Evolutionary conservation across 2,329 filamentous ascomycete species (phyloP).

Genomic region (Botryotinia narcissicola): DNA sequence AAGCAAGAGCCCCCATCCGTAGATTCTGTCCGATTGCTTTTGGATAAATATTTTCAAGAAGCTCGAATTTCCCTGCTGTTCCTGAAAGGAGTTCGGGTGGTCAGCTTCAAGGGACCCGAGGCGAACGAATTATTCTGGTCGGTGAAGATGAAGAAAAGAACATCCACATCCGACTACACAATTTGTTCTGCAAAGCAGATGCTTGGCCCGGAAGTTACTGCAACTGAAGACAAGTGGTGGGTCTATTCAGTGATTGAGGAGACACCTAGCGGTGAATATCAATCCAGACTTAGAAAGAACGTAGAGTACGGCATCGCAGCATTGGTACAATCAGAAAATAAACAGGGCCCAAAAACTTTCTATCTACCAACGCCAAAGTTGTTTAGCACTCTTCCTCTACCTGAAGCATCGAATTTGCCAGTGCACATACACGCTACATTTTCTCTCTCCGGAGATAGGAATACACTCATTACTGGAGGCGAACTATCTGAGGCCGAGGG

Average conservation of each 20-base stretch:
- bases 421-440: conserved; percentile 38
- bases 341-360: not conserved
- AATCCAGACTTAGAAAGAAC: conserved; percentile 28
- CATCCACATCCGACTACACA: conserved; percentile 13
- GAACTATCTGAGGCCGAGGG: conserved; percentile 22
- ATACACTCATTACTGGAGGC: conserved; percentile 30
- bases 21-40: conserved; percentile 8
- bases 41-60: conserved; percentile 31
- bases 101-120: conserved; percentile 28
- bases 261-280: conserved; percentile 19
- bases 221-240: conserved; percentile 28
- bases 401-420: conserved; percentile 30
- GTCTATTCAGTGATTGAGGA: conserved; percentile 26
- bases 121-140: conserved; percentile 26
- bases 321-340: conserved; percentile 19
- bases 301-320: conserved; percentile 31
- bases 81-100: conserved; percentile 26
- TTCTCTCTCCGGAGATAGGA: conserved; percentile 35
- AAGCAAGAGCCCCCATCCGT: not conserved
- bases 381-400: conserved; percentile 31
- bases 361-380: conserved; percentile 21
- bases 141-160: conserved; percentile 17
- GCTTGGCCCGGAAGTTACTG: not conserved
- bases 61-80: conserved; percentile 34
- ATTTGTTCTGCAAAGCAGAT: conserved; percentile 21